phyloP scores from a whole-genome alignment of 129 eudicot genomes.

The Silybum marianum region DNA sequence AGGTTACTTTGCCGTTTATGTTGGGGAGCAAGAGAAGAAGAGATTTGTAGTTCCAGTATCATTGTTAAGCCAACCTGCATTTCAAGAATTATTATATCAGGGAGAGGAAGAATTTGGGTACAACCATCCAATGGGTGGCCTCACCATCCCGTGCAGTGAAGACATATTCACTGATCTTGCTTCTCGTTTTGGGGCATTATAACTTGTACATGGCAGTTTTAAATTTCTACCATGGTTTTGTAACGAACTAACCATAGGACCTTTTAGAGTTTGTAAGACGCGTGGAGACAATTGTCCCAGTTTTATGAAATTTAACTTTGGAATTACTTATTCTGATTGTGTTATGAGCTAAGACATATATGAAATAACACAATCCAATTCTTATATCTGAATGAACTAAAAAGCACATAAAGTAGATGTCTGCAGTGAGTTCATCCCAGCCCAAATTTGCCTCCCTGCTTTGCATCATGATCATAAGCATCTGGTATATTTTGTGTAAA shows the following conservation, averaged over 20 bases:
- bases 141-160: slow-evolving; percentile 20
- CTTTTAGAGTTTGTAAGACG: neutral
- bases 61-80: neutral
- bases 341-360: too few relatives aligned
- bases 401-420: too few relatives aligned
- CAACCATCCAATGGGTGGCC: slow-evolving; percentile 46
- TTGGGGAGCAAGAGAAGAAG: slow-evolving; percentile 39
- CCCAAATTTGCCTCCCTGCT: too few relatives aligned
- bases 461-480: too few relatives aligned
- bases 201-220: neutral
- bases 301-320: too few relatives aligned
- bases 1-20: slow-evolving; percentile 43
- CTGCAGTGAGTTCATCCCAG: too few relatives aligned
- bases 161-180: slow-evolving; percentile 37
- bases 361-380: too few relatives aligned
- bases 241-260: neutral
- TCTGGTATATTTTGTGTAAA: too few relatives aligned
- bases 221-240: neutral
- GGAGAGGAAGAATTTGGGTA: slow-evolving; percentile 37
- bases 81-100: neutral
- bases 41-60: slow-evolving; percentile 38
- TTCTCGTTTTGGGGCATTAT: slow-evolving; percentile 4
- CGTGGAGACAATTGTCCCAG: too few relatives aligned
- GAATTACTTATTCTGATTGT: too few relatives aligned
- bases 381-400: too few relatives aligned